A percentile compares a stretch with the other conserved stretches of the same genome.
Evolutionary conservation across 495 filamentous ascomycete genomes (phyloP).

Genomic region (Aspergillus saccharolyticus): DNA sequence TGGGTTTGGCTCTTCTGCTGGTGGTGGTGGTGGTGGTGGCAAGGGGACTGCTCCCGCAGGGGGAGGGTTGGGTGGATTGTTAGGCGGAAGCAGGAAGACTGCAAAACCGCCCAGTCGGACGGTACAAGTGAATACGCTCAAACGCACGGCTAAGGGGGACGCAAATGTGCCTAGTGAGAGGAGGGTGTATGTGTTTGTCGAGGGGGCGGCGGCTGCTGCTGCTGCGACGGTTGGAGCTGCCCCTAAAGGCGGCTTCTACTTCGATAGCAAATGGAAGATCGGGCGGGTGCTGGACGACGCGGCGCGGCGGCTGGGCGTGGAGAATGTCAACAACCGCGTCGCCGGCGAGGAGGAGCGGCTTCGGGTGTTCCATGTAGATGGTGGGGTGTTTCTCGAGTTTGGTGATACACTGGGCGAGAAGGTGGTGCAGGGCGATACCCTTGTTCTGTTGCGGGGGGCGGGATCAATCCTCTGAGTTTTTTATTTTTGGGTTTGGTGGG

Average conservation of each 20-base stretch:
- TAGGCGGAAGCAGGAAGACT: background rate
- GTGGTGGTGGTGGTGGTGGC: slow-evolving; percentile 24
- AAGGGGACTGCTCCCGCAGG: background rate
- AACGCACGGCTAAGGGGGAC: slow-evolving; percentile 85
- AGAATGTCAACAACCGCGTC: slow-evolving; percentile 84
- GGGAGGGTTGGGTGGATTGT: too few relatives aligned
- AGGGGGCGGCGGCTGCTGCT: slow-evolving; percentile 68
- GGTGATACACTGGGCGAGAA: slow-evolving; percentile 67
- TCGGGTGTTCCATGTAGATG: slow-evolving; percentile 87
- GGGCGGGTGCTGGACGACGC: slow-evolving; percentile 85
- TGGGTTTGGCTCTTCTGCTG: too few relatives aligned
- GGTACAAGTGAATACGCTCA: slow-evolving; percentile 65
- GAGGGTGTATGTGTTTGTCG: slow-evolving; percentile 78
- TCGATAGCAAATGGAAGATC: slow-evolving; percentile 78
- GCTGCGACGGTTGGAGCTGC: slow-evolving; percentile 73
- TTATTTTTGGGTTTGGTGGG: slow-evolving; percentile 25
- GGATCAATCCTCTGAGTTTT: too few relatives aligned
- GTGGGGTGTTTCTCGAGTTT: slow-evolving; percentile 79
- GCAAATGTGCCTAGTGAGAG: slow-evolving; percentile 71
- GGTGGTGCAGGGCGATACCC: slow-evolving; percentile 72
- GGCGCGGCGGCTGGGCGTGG: slow-evolving; percentile 70
- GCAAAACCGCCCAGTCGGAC: slow-evolving; percentile 25
- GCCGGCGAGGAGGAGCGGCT: slow-evolving; percentile 72
- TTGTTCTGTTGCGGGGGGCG: slow-evolving; percentile 83
- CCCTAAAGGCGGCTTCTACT: slow-evolving; percentile 77